These are phyloP conservation scores for Aspergillus felis DNA, from an alignment of 2,329 filamentous ascomycete genomes.

Conservation along the genomic window DNA sequence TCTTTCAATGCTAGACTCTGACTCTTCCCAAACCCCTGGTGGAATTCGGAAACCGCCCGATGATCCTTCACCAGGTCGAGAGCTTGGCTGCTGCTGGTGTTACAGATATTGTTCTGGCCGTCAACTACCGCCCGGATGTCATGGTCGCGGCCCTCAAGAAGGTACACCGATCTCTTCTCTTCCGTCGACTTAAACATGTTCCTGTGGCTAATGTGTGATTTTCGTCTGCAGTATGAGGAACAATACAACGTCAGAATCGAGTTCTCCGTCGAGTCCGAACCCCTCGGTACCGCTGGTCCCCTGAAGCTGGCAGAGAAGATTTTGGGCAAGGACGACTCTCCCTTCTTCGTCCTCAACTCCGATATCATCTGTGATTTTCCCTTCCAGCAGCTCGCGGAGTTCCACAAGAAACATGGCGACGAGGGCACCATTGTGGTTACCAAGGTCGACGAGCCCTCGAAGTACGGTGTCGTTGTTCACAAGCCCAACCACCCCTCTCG, in stretches of 20 bases:
- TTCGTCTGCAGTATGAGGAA: slow-evolving; percentile 67
- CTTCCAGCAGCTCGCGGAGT: slow-evolving; percentile 81
- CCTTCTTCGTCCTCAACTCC: slow-evolving; percentile 98
- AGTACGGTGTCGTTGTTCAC: slow-evolving; percentile 98
- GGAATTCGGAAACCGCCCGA: slow-evolving; percentile 97
- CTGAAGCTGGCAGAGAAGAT: slow-evolving; percentile 92
- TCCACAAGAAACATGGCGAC: slow-evolving; percentile 88
- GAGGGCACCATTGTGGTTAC: slow-evolving; percentile 98
- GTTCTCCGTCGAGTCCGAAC: slow-evolving; percentile 95
- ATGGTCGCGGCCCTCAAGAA: slow-evolving; percentile 93
- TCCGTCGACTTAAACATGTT: background rate
- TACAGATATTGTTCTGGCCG: slow-evolving; percentile 94
- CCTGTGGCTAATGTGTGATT: slow-evolving; percentile 2
- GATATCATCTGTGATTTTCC: slow-evolving; percentile 98
- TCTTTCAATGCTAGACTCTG: slow-evolving; percentile 63
- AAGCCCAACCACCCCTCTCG: slow-evolving; percentile 84
- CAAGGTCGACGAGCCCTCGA: slow-evolving; percentile 98
- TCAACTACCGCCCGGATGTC: slow-evolving; percentile 97
- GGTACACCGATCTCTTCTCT: slow-evolving; percentile 49
- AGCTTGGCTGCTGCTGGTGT: slow-evolving; percentile 89
- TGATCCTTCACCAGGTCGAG: slow-evolving; percentile 98
- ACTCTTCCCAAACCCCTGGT: slow-evolving; percentile 96
- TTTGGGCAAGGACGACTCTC: slow-evolving; percentile 85
- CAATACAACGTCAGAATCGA: slow-evolving; percentile 92
- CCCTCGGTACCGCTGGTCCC: slow-evolving; percentile 89